Conservation (phyloP, 2,329 filamentous ascomycete genomes). For the Fusarium napiforme region DNA sequence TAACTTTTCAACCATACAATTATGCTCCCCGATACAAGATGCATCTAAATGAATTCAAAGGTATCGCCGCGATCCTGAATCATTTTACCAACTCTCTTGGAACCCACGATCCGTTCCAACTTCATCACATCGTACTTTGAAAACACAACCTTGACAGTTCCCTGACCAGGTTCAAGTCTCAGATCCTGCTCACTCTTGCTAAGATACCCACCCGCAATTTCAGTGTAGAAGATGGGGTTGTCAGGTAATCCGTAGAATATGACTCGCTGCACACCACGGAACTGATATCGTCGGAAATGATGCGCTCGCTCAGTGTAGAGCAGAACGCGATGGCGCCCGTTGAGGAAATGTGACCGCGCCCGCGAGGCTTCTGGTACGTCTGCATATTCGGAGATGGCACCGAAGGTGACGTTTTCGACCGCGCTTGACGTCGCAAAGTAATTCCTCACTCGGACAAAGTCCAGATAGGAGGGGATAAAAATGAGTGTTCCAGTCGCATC, state of each 20-base stretch:
- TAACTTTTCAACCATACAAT: slow-evolving; percentile 7
- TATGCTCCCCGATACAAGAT: slow-evolving; percentile 1
- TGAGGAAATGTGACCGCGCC: slow-evolving; percentile 87
- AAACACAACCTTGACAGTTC: slow-evolving; percentile 74
- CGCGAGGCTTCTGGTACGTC: slow-evolving; percentile 81
- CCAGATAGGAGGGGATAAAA: slow-evolving; percentile 92
- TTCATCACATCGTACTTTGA: slow-evolving; percentile 90
- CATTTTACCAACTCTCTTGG: slow-evolving; percentile 84
- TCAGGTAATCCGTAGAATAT: slow-evolving; percentile 92
- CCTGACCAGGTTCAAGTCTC: slow-evolving; percentile 67
- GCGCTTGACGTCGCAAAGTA: slow-evolving; percentile 79
- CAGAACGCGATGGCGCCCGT: slow-evolving; percentile 82
- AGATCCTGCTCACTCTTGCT: slow-evolving; percentile 67
- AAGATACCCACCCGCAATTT: slow-evolving; percentile 77
- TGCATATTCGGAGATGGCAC: slow-evolving; percentile 89
- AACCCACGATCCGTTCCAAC: slow-evolving; percentile 88
- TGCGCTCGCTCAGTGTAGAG: slow-evolving; percentile 97
- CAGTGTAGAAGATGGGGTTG: slow-evolving; percentile 83
- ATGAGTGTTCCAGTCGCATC: slow-evolving; percentile 78
- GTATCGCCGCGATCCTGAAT: slow-evolving; percentile 85
- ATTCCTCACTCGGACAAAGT: slow-evolving; percentile 94
- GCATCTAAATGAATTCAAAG: slow-evolving; percentile 86
- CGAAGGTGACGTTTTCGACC: slow-evolving; percentile 68
- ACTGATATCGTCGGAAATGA: slow-evolving; percentile 89
- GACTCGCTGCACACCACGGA: slow-evolving; percentile 84